Percentiles rank a stretch among this genome's conserved stretches.
Conservation (phyloP, 176 grass and related monocot genomes). For the Carex littledalei region DNA sequence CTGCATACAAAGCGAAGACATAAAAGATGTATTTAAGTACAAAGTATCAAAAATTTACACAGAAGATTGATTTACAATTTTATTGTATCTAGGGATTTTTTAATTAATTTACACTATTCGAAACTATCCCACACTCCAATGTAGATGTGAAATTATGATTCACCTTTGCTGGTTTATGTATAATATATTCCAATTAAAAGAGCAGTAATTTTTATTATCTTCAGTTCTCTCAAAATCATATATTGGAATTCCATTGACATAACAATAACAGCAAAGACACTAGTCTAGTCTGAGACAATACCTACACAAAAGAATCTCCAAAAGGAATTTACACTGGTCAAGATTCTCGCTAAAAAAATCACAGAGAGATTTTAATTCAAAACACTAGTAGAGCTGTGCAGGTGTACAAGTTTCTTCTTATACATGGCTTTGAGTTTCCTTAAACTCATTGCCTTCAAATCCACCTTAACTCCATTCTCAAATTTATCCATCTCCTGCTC, state of each 20-base stretch:
- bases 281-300: background rate
- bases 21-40: background rate
- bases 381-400: background rate
- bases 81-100: background rate
- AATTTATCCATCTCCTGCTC: background rate
- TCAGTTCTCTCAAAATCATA: background rate
- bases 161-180: background rate
- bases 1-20: conserved; percentile 21
- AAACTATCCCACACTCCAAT: background rate
- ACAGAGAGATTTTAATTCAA: background rate
- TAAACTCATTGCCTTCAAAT: conserved; percentile 12
- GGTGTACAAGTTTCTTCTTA: background rate
- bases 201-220: background rate
- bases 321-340: background rate
- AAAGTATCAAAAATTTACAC: no score
- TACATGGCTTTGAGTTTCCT: conserved; percentile 12
- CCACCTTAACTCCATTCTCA: background rate
- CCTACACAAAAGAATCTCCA: background rate
- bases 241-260: background rate
- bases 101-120: background rate
- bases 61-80: background rate
- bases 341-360: background rate
- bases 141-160: background rate
- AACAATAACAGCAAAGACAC: background rate
- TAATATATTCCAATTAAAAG: background rate